Evolutionary conservation across 2,329 filamentous ascomycete species (phyloP).

Genomic region (Diaporthe destruens): DNA sequence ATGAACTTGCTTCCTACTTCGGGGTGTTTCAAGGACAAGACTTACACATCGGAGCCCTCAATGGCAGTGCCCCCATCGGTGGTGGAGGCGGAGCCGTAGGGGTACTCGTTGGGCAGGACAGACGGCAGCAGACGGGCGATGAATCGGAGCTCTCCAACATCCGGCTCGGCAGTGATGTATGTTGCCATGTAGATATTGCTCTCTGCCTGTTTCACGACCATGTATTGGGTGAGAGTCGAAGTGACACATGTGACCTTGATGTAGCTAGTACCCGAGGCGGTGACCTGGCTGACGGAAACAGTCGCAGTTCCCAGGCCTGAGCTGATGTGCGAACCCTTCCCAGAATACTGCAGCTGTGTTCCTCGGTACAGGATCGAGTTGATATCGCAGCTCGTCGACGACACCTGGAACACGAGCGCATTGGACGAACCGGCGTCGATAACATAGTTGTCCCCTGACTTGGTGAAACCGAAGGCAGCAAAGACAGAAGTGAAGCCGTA

Average conservation of each 20-base stretch:
- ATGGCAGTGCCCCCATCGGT: conserved; percentile 60
- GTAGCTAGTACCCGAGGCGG: conserved; percentile 50
- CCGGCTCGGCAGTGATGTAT: conserved; percentile 60
- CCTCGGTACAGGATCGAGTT: conserved; percentile 64
- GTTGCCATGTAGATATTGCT: conserved; percentile 65
- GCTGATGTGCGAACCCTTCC: conserved; percentile 63
- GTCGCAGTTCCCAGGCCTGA: conserved; percentile 65
- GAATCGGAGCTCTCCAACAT: conserved; percentile 64
- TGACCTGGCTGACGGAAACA: conserved; percentile 51
- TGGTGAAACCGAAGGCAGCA: conserved; percentile 51
- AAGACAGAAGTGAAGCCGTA: conserved; percentile 47
- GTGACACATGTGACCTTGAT: conserved; percentile 64
- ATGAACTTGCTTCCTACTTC: too few species aligned
- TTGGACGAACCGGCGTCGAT: conserved; percentile 54
- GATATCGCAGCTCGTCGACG: conserved; percentile 62
- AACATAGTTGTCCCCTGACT: conserved; percentile 52
- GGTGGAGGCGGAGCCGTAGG: conserved; percentile 58
- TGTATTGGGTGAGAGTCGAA: conserved; percentile 61
- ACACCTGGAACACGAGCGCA: conserved; percentile 34
- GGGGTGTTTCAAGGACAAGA: not conserved
- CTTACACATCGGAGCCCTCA: conserved; percentile 58
- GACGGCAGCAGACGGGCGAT: conserved; percentile 53
- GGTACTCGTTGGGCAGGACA: conserved; percentile 50
- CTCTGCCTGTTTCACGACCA: conserved; percentile 63
- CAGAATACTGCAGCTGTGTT: conserved; percentile 62